Base-by-base conservation (phyloP, 2,329 filamentous ascomycete genomes). In the Penicillium sp. region DNA sequence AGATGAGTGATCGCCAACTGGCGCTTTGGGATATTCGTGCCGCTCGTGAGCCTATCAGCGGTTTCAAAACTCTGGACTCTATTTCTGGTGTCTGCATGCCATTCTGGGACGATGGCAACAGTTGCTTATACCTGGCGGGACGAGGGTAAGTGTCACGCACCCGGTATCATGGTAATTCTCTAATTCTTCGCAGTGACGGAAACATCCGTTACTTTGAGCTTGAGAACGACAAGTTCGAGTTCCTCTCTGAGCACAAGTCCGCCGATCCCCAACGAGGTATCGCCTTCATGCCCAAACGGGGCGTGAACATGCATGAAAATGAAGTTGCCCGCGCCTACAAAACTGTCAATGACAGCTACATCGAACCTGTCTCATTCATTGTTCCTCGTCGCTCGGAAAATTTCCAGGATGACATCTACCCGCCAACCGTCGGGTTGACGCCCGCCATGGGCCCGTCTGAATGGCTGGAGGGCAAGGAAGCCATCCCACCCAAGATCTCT, bases 191-290 rank as follows among this genome's bases (percentile, higher is more conserved):
- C 17, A 92, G 86, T 66, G 92, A 98, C 61, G 92, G 92, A 59
- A 98, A 98, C 68, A 98, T 98, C 60, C 89, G 92, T 48, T 98
- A 98, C 75, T 98, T 85, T 65, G 92, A 98, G 68, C 94, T 93
- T 60, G 85, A 93, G 62, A 94, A 96, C 68, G 90, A 96, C 74
- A 95, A 95, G 68, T 95, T 98, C 61, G 90, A 98, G 68, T 95
- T 85, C 67, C 72, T 98, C 37, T 93, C 88, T 47, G 90, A 96
- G 65, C 92, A 96, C 76, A 95, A 95, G 69, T 96, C 92, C n/a
- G 72, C 75, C 26, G 92, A 98, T 50, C 90, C 92, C 20, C 92
- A 98, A 70, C 80, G 92, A 61, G 92, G 92, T 55, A 76, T 98
- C 55, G 92, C 87, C 22, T 96, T 98, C 66, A 68, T 96, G 61